phyloP scores from a whole-genome alignment of 2,329 filamentous ascomycete species.

The Ceratocystis lukuohia region DNA sequence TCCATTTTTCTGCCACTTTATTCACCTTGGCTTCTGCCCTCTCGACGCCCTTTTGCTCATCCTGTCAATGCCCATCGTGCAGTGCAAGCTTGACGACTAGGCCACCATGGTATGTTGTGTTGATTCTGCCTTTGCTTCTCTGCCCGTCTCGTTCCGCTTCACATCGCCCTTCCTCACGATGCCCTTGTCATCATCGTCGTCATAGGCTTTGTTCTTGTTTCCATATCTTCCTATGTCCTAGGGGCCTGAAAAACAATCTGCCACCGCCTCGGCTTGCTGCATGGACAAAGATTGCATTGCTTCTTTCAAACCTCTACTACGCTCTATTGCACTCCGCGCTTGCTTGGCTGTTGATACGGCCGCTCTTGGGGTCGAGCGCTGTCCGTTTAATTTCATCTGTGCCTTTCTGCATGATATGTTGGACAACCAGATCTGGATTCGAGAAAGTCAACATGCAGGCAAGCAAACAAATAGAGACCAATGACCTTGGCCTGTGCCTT shows the following conservation, averaged over 20 bases:
- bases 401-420: background rate
- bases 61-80: conserved; percentile 4
- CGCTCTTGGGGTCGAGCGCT: background rate
- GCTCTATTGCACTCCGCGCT: too few species aligned
- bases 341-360: background rate
- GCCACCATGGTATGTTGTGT: conserved; percentile 1
- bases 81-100: background rate
- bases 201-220: background rate
- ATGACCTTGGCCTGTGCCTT: background rate
- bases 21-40: background rate
- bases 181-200: background rate
- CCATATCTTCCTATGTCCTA: background rate
- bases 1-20: conserved; percentile 23
- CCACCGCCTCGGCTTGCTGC: background rate
- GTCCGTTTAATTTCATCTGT: background rate
- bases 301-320: background rate
- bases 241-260: background rate
- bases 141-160: background rate
- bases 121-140: background rate
- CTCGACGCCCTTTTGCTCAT: background rate
- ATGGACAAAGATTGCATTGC: background rate
- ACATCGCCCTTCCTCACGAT: background rate
- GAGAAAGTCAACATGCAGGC: background rate
- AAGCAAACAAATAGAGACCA: background rate
- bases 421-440: background rate